Base-by-base conservation (phyloP, 352 stramenopile genomes). In the Aphanomyces stellatus region DNA sequence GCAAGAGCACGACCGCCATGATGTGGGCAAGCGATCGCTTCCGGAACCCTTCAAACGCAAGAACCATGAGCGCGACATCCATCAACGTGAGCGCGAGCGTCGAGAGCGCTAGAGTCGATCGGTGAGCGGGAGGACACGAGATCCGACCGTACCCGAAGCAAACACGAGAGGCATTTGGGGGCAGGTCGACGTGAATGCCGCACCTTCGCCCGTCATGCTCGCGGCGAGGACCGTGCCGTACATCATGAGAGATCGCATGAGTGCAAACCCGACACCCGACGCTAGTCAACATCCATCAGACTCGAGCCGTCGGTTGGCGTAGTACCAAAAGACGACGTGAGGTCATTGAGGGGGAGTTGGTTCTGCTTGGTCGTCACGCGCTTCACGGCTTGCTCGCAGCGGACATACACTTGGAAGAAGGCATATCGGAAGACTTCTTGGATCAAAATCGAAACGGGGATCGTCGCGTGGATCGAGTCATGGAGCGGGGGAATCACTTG, bases 191-290 rank as follows among this genome's bases (percentile, higher is more conserved):
- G 80, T 87, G 73, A 91, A 94, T 48, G 83, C 81, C 4, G 84
- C 84, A 53, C 86, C 86, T 46, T 84, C 81, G 17, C 72, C 72
- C 27, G 81, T 80, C 3, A 84, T 90, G 43, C 78, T 90, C 1
- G 82, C 82, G 13, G 74, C 84, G 35, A 92, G 51, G 40, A 94
- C 70, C 51, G 80, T 91, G 64, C 86, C 86, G 57, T 90, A 94
- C 78, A 94, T 88, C 72, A 94, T 87, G 40, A 91, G 71, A 55
- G 83, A 74, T 69, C 91, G 85, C 85, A 94, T 94, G 62, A 92
- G 35, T 17, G 81, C 76, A 70, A 90, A 94, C 42, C 85, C 85
- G 15, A 94, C 83, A 48, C 85, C 85, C 30, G 79, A 82, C 15
- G 85, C 85, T 87, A 71, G n/a, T 69, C 37, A 28, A 48, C 4